Base-by-base conservation (phyloP, 2,329 filamentous ascomycete genomes). In the Bipolaris gigantea region DNA sequence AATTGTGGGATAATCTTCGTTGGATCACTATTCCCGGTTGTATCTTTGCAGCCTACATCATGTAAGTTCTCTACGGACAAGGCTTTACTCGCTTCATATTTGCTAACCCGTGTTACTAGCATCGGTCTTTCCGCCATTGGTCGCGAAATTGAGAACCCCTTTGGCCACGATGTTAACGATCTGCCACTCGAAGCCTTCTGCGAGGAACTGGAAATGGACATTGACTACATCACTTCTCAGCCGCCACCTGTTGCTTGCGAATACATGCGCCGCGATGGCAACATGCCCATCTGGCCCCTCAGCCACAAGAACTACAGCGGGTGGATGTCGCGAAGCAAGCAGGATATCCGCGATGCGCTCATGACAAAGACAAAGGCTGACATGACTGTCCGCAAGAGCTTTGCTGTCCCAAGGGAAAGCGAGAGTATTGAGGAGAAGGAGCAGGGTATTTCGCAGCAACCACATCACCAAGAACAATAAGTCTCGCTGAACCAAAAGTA, bases 121-220 rank as follows among this genome's bases (percentile, higher is more conserved):
- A 84, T 94, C 60, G 89, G 89, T 35, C 84, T 95, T 42, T 81
- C 85, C 2, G 81, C 83, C 62, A 93, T 94, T 65, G 90, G 90
- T 36, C 84, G 85, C 62, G 90, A 94, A 76, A 88, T 94, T 60
- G 90, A 94, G 74, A 91, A 94, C 70, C 90, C 90, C 15, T 94
- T 94, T 72, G 90, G 90, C 54, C 81, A 86, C 61, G 90, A 94
- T 62, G 89, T 92, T 64, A 94, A 94, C 70, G 90, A 94, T 72
- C 77, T 74, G 13, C 70, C 70, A 11, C 70, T 74, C 5, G 90
- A 93, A 68, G 77, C 81, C 13, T 95, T 86, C 79, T 94, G 90
- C 75, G 81, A 86, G 34, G 88, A 92, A 66, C 81, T 94, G 38
- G 84, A 87, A 19, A 74, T 81, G 30, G 90, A 95, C 64, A 79